Conservation (phyloP, 257 asterid genomes). For the Rauvolfia tetraphylla region DNA sequence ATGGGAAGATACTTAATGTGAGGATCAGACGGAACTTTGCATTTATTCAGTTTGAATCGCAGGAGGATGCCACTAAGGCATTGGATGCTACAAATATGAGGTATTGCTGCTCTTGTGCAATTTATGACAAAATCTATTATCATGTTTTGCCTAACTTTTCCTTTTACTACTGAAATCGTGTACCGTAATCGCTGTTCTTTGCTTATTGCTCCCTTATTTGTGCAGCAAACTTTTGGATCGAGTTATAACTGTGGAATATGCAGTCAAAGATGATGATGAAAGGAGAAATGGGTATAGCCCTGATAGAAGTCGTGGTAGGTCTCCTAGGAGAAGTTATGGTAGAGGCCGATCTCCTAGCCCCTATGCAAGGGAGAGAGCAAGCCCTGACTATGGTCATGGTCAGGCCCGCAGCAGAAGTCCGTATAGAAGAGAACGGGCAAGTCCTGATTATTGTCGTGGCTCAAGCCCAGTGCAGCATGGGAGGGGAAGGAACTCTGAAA, state of each 20-base stretch:
- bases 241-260: constrained; percentile 69
- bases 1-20: constrained; percentile 63
- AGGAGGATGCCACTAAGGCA: constrained; percentile 75
- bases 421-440: constrained; percentile 46
- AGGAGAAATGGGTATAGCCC: constrained; percentile 57
- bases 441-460: constrained; percentile 59
- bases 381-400: constrained; percentile 71
- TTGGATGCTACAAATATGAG: constrained; percentile 75
- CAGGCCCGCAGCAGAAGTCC: constrained; percentile 47
- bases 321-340: constrained; percentile 64
- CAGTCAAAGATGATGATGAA: constrained; percentile 72
- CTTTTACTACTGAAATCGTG: not conserved
- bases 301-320: constrained; percentile 51
- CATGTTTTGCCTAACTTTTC: not conserved
- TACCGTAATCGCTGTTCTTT: not conserved
- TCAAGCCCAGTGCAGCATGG: constrained; percentile 37
- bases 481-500: constrained; percentile 36
- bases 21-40: constrained; percentile 82
- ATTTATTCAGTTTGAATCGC: constrained; percentile 65
- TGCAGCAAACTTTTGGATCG: constrained; percentile 74
- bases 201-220: not conserved
- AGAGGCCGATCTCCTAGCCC: constrained; percentile 60
- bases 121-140: not conserved
- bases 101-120: constrained; percentile 20
- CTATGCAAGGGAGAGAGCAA: constrained; percentile 56